Evolutionary conservation across 179 eudicot genomes (phyloP).

Genomic region (Nepenthes alata): DNA sequence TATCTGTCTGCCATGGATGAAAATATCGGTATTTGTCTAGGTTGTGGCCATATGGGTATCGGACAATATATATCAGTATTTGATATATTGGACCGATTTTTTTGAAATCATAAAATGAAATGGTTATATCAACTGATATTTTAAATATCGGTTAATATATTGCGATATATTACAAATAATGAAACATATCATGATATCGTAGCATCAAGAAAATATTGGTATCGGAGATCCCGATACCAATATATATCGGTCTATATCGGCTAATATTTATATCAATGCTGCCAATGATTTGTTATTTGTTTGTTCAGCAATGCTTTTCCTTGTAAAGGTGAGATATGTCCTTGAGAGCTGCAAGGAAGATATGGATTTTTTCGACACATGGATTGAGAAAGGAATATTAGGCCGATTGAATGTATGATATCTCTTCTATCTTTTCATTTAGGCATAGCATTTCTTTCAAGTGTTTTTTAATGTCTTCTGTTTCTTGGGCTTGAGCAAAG

Average conservation of each 20-base stretch:
- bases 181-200: too few species aligned
- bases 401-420: slow-evolving; percentile 60
- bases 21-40: too few species aligned
- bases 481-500: not conserved
- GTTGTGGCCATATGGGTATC: too few species aligned
- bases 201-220: too few species aligned
- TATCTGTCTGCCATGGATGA: not conserved
- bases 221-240: too few species aligned
- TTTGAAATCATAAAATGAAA: too few species aligned
- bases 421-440: not conserved
- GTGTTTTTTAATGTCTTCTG: not conserved
- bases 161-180: too few species aligned
- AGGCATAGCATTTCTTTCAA: not conserved
- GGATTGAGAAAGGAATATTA: slow-evolving; percentile 96
- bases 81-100: too few species aligned
- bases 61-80: too few species aligned
- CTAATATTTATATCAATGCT: not conserved
- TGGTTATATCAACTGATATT: too few species aligned
- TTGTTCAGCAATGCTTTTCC: not conserved
- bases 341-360: slow-evolving; percentile 96
- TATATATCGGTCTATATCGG: too few species aligned
- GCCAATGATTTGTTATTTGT: not conserved
- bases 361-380: slow-evolving; percentile 88
- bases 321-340: slow-evolving; percentile 60
- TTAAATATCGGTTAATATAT: too few species aligned